A percentile compares a stretch with the other conserved stretches of the same genome.
Evolutionary conservation across 1,284 basidiomycete genomes (phyloP).

Genomic region (Hypsizygus ulmarius): DNA sequence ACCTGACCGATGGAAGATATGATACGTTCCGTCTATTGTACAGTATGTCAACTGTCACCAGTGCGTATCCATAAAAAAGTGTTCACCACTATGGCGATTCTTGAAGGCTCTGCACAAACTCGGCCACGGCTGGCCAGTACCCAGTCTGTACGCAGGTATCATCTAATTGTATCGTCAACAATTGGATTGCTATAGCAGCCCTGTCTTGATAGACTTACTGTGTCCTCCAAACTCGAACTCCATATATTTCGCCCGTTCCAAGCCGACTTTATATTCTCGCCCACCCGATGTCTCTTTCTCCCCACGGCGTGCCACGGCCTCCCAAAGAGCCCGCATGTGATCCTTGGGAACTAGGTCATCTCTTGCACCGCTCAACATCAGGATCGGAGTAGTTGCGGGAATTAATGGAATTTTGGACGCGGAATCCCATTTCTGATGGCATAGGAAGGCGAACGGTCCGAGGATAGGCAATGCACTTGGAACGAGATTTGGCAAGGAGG

Average conservation of each 20-base stretch:
- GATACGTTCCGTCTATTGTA: too few species aligned
- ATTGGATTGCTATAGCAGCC: slow-evolving; percentile 1
- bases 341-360: slow-evolving; percentile 86
- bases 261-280: slow-evolving; percentile 40
- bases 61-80: slow-evolving; percentile 1
- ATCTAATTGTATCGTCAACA: slow-evolving; percentile 37
- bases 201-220: slow-evolving; percentile 45
- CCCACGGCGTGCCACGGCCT: slow-evolving; percentile 52
- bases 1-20: too few species aligned
- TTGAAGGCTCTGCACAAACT: slow-evolving; percentile 47
- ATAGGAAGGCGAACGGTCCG: slow-evolving; percentile 76
- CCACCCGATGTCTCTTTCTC: slow-evolving; percentile 38
- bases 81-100: not conserved
- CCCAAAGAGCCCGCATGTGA: slow-evolving; percentile 83
- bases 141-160: slow-evolving; percentile 67
- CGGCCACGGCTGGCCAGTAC: slow-evolving; percentile 62
- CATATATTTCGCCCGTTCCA: slow-evolving; percentile 53
- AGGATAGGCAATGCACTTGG: slow-evolving; percentile 82
- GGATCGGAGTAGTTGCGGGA: slow-evolving; percentile 70
- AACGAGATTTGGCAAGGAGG: slow-evolving; percentile 76
- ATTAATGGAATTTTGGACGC: slow-evolving; percentile 68
- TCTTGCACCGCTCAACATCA: slow-evolving; percentile 78
- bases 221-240: slow-evolving; percentile 68
- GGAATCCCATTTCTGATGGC: slow-evolving; percentile 91
- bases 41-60: too few species aligned